Conservation (phyloP, 306 rosid species). For the Corylus americana region DNA sequence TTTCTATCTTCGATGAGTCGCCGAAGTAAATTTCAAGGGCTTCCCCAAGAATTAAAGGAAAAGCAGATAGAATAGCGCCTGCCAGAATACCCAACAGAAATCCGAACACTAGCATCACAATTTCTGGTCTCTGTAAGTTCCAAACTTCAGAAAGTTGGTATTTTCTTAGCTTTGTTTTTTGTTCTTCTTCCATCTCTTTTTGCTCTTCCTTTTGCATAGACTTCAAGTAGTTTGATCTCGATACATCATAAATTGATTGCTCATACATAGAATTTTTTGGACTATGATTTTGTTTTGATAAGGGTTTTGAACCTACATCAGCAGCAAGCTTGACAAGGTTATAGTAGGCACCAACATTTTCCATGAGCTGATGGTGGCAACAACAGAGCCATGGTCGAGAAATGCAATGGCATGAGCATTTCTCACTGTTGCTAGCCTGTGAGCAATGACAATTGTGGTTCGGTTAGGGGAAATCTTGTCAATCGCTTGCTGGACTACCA, state of each 20-base stretch:
- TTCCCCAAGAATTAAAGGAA: constrained; percentile 65
- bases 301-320: constrained; percentile 46
- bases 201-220: constrained; percentile 30
- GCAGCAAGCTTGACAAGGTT: constrained; percentile 81
- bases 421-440: constrained; percentile 77
- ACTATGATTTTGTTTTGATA: constrained; percentile 23
- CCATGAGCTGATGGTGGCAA: constrained; percentile 76
- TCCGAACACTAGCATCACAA: constrained; percentile 52
- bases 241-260: constrained; percentile 37
- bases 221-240: constrained; percentile 25
- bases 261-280: constrained; percentile 33
- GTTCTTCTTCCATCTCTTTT: constrained; percentile 39
- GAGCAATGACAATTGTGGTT: constrained; percentile 86
- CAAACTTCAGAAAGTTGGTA: constrained; percentile 57
- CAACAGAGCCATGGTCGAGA: constrained; percentile 67
- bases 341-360: constrained; percentile 61
- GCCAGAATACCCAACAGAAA: constrained; percentile 69
- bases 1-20: constrained; percentile 41
- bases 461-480: constrained; percentile 76
- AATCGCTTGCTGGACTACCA: constrained; percentile 70
- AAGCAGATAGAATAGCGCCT: constrained; percentile 75
- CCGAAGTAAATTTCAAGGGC: constrained; percentile 64
- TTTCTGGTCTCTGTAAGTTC: constrained; percentile 74
- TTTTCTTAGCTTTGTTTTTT: constrained; percentile 33
- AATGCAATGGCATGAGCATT: constrained; percentile 70